These are phyloP conservation scores for Ustilago sp. DNA, from an alignment of 1,284 basidiomycete species.

Conservation along the genomic window DNA sequence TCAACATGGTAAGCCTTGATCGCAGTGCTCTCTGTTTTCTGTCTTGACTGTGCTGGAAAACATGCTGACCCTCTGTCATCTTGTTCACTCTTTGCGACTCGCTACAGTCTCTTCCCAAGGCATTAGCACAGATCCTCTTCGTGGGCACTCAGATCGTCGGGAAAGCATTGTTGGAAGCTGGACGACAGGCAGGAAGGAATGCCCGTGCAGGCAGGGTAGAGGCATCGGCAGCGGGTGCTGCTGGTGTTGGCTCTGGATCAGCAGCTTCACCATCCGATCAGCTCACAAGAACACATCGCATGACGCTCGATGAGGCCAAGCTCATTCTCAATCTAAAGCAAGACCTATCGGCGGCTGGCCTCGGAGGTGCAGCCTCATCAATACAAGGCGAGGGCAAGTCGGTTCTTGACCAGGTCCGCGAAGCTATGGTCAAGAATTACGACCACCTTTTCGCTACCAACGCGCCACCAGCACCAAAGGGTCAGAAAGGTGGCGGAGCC, in stretches of 20 bases:
- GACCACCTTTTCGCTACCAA: conserved; percentile 91
- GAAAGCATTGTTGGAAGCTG: conserved; percentile 90
- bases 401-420: conserved; percentile 49
- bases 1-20: conserved; percentile 22
- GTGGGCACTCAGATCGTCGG: conserved; percentile 86
- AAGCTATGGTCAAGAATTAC: conserved; percentile 76
- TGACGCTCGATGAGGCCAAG: conserved; percentile 96
- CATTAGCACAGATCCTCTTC: conserved; percentile 84
- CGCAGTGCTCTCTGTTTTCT: neutral
- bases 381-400: conserved; percentile 39
- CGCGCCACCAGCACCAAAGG: conserved; percentile 72
- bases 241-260: conserved; percentile 70
- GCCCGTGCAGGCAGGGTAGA: conserved; percentile 80
- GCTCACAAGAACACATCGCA: conserved; percentile 80
- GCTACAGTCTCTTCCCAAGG: conserved; percentile 70
- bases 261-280: conserved; percentile 62
- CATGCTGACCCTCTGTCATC: conserved; percentile 1
- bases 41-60: neutral
- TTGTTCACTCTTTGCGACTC: neutral
- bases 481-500: conserved; percentile 63
- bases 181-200: conserved; percentile 91
- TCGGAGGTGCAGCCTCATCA: conserved; percentile 17
- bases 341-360: conserved; percentile 66
- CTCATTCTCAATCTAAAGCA: conserved; percentile 91
- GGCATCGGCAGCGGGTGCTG: conserved; percentile 78